Conservation (phyloP, 2,329 filamentous ascomycete species). For the Fusarium buharicum region DNA sequence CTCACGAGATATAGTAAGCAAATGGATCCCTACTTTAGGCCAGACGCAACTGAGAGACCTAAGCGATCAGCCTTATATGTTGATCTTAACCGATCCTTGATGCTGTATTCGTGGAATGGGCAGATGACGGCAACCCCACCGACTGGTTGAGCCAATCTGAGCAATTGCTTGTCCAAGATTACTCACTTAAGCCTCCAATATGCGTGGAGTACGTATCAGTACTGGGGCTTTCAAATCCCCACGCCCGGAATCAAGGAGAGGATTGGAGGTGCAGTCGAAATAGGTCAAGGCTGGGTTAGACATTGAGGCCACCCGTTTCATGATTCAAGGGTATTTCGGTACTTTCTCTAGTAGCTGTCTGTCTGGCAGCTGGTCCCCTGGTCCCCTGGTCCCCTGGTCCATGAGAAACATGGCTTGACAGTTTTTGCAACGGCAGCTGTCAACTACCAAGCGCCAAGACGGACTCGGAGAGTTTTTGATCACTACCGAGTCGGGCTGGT, state of each 20-base stretch:
- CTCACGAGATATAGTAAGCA: too few relatives aligned
- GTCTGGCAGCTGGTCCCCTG: neutral
- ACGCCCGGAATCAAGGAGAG: neutral
- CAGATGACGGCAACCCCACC: neutral
- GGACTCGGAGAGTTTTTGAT: constrained; percentile 25
- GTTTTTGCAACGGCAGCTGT: constrained; percentile 25
- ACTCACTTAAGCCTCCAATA: neutral
- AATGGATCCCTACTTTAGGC: too few relatives aligned
- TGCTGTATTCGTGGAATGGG: too few relatives aligned
- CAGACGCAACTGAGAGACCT: too few relatives aligned
- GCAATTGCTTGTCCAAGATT: neutral
- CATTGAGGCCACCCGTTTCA: neutral
- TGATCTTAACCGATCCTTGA: too few relatives aligned
- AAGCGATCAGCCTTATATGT: too few relatives aligned
- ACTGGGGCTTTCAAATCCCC: neutral
- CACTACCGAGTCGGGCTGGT: neutral
- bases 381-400: constrained; percentile 3
- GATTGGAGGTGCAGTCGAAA: neutral
- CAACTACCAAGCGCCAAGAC: constrained; percentile 24
- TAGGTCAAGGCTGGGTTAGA: constrained; percentile 2
- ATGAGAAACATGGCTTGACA: constrained; percentile 1
- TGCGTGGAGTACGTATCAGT: neutral
- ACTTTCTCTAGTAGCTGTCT: neutral
- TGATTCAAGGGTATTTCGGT: constrained; percentile 3
- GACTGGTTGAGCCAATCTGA: constrained; percentile 2